Evolutionary conservation across 2,329 filamentous ascomycete species (phyloP), one percentile per base, ranked within the genome.

Genomic region (Penicillium italicum): DNA sequence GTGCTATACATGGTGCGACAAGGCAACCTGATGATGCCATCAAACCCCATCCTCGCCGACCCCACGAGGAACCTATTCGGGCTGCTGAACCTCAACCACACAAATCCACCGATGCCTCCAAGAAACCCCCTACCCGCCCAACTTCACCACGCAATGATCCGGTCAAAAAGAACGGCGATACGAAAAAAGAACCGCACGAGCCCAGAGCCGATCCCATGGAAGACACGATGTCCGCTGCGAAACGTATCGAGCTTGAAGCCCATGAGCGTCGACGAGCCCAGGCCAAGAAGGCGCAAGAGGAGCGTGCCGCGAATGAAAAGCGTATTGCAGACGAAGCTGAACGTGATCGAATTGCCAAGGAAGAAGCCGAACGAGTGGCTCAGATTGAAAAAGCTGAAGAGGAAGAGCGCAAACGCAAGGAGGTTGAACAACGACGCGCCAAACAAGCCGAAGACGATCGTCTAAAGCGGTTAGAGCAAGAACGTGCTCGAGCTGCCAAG

Each of bases 381-480:
- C 66, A 64, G n/a, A 54, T 66, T 57, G 74, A 77, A 56, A 72
- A 73, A 58, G 74, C 74, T 28, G 76, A 76, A 41, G 75, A 77
- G 45, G 73, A 74, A 48, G 74, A 76, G 36, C 72, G 72, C 57
- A 74, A 71, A 55, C 74, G 71, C 50, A 74, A 74, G 55, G 74
- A 74, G 57, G 71, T 74, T 49, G 74, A 76, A 56, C 73, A 77
- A 54, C 69, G 74, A 46, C 75, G 73, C 41, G 63, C 70, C 42
- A 74, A 74, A 57, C 74, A 77, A 63, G 77, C 74, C 28, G 77
- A 79, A 58, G 77, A 79, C 52, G 77, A 79, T 53, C 75, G 70
- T 7, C 72, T 74, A 55, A 76, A 74, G 60, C 70, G 70, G 10
- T 59, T 74, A 24, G 76, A 78, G 57, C 71, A 75, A 63, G 73